Evolutionary conservation across 257 asterid species (phyloP), one percentile per base, ranked within the genome.

Genomic region (Solanum piurae): DNA sequence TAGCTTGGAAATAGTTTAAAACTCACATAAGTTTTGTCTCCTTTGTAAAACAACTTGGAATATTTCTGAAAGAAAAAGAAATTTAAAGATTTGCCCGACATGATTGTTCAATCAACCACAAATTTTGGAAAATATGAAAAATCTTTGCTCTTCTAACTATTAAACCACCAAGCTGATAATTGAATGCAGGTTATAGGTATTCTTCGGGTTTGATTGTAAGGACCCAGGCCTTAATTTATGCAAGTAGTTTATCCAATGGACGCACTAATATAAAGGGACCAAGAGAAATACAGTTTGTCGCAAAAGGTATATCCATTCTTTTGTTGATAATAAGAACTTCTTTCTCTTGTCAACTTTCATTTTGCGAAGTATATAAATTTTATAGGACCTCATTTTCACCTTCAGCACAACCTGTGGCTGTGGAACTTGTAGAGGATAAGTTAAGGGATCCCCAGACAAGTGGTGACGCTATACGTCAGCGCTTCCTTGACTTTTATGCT

Each of bases 401-500:
- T 88, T 93, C 99, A 68, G 91, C 94, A 75, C 97, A 94, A 86
- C 92, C 99, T 88, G 76, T 92, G 83, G 85, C 98, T 29, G 94
- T 91, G 92, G 94, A 94, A 87, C 90, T 93, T 34, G 93, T 93
- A 89, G 95, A 93, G 69, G 95, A 91, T 58, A 90, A 90, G 86
- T 36, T 62, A 12, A 49, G 69, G 88, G 88, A 91, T 87, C 79
- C 80, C 83, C 90, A 91, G 44, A 89, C 89, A 9, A 96, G 93
- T 76, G 99, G 99, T 21, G 95, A 96, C 89, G 91, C 98, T 77
- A 95, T 96, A 86, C 98, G 99, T 38, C 91, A 75, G 88, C 90
- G 94, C 85, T 96, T 96, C 90, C 97, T 96, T 79, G 94, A 95
- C 16, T 96, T 94, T 91, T 96, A 94, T 91, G 98, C 98, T 86